Evolutionary conservation across 257 asterid species (phyloP), one percentile per base, ranked within the genome.

Genomic region (Misopates orontium): DNA sequence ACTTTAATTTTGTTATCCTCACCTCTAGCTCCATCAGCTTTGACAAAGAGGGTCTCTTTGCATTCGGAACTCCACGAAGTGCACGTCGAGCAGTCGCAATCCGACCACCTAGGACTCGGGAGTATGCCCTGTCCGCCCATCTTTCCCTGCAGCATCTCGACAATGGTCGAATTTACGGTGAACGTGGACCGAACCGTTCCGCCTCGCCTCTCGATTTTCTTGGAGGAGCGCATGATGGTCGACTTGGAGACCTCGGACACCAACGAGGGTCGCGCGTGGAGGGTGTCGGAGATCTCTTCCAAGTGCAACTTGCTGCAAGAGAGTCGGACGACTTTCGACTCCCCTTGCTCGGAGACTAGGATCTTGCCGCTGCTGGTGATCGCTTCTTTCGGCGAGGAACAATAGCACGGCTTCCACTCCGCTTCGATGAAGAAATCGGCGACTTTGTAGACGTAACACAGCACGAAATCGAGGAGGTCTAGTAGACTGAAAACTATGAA

Each of bases 401-500:
- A 94, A 44, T 94, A 90, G 48, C 99, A 94, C 0, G 99, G 85
- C 62, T 82, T 90, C 90, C 99, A 80, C n/a, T 90, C 97, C 0
- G 96, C 86, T 55, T 94, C 99, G 10, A 90, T 60, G 39, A 77
- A 41, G 54, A 80, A 83, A 77, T 94, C 99, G 0, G 79, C 73
- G 0, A 81, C 66, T 50, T 72, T 83, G 88, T 77, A 94, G 0
- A 78, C 67, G 62, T 94, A 82, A 60, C 97, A 94, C 0, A 94
- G 73, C 3, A 83, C 1, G 56, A 88, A 71, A 71, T 94, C 99
- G 19, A 86, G 57, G 13, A 88, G 2, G 83, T 94, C 99, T 0
- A 94, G 73, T 0, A 81, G 0, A 0, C 69, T 65, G 75, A 94
- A 94, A 0, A 86, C 76, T 0, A 87, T 8, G 48, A 94, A 73